Base-by-base conservation (phyloP, 2,329 filamentous ascomycete genomes). In the Cladosporium austrohemisphaericum region DNA sequence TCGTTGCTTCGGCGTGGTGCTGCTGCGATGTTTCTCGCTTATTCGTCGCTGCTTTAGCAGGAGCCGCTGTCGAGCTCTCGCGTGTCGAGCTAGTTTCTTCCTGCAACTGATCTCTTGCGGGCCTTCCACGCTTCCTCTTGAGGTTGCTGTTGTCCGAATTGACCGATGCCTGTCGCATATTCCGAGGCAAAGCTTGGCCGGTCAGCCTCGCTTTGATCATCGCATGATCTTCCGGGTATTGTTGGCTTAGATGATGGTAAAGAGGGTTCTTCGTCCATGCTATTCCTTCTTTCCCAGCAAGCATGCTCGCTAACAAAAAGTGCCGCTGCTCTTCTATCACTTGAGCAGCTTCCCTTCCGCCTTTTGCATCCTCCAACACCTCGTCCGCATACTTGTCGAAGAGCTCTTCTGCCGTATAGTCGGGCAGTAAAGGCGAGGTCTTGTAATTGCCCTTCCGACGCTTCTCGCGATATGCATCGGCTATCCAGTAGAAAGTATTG, bases 401-500 rank as follows among this genome's bases (percentile, higher is more conserved):
- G 6, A 75, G 53, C 51, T 70, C 60, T 19, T 63, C 57, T 4
- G 69, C 64, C 16, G 57, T 68, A 60, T 60, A 63, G n/a, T 57
- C 51, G 10, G 55, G 60, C n/a, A 61, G 40, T 3, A 51, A 43
- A 20, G 29, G 52, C 8, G 64, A 64, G 9, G 48, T 60, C 33
- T 62, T 73, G 59, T 63, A 70, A 64, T 48, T 67, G 56, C 46
- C 60, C 41, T 68, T 58, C 9, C 57, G 63, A 8, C 57, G 25
- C 23, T 49, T 37, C 32, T 57, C 53, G 19, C 54, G 65, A 58
- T 85, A 84, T 8, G 78, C 72, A 46, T 81, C 78, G 32, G 80
- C 69, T 2, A 86, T 63, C 46, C 75, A 76, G 62, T 86, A 86
- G 56, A 88, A 78, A 16, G 87, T 67, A 7, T 75, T 72, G 10